Evolutionary conservation across 2,329 filamentous ascomycete genomes (phyloP), one percentile per base, ranked within the genome.

Genomic region (Canariomyces notabilis): DNA sequence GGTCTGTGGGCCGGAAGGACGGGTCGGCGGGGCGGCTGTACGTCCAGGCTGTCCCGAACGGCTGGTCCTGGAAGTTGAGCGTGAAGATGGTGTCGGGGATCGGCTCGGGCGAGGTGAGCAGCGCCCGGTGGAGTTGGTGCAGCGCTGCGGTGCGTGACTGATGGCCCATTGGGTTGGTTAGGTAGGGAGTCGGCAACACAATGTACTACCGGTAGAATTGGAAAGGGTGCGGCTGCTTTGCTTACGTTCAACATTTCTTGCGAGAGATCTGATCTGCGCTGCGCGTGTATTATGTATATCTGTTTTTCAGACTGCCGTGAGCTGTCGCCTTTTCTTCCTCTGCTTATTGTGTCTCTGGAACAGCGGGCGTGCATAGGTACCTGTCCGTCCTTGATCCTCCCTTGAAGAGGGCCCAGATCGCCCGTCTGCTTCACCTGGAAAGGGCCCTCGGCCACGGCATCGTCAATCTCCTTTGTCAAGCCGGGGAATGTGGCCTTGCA

Each of bases 31-130:
- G 66, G 2, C 72, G 69, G n/a, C 70, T 64, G 61, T 77, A 76
- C 11, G 69, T 69, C 59, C 72, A 70, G 2, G 69, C 61, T 6
- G 65, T 63, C n/a, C 67, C 57, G 31, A 63, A 60, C 22, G 73
- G 71, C 36, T 69, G 69, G 60, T 77, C 75, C 41, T 73, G 67
- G 57, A 79, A 68, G 59, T 70, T 71, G 54, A 80, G 66, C 35
- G 73, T 65, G 57, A 81, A 72, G 53, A 74, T 63, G 20, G 74
- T 75, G 58, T 79, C 66, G 4, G 76, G 75, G 2, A 76, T 53
- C 0, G 64, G 64, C 5, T 66, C 60, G 0, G 75, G 74, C 6
- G 72, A 70, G 9, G 77, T 74, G 22, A 72, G 54, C 11, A 80
- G 58, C 5, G 76, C 75, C 48, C 72, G 70, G 57, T 79, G 64